phyloP scores from a whole-genome alignment of 177 flowering plant species.

The Vitis hybrid region DNA sequence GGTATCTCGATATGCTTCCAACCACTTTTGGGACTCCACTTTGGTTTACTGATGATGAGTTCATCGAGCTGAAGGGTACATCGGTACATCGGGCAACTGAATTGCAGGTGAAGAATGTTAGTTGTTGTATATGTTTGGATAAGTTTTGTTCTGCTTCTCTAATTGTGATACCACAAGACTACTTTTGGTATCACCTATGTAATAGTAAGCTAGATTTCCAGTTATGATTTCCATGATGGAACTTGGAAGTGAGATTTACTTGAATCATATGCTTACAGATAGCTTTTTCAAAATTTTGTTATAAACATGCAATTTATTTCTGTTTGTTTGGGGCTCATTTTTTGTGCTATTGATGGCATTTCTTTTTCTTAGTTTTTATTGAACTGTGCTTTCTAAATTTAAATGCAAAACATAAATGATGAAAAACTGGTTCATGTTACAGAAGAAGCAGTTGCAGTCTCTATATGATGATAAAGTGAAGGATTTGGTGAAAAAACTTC shows the following conservation, averaged over 20 bases:
- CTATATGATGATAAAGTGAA: conserved; percentile 75
- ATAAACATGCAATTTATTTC: background rate
- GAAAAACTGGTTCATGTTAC: conserved; percentile 36
- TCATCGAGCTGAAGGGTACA: conserved; percentile 84
- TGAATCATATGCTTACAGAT: no score
- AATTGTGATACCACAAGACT: background rate
- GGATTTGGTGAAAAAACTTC: conserved; percentile 63
- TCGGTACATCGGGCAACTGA: conserved; percentile 69
- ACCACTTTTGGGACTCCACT: conserved; percentile 78
- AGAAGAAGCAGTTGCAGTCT: conserved; percentile 71
- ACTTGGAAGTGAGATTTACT: background rate
- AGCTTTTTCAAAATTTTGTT: background rate
- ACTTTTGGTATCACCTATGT: background rate
- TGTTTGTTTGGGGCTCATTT: background rate
- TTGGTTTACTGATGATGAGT: conserved; percentile 92
- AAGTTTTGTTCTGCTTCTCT: background rate
- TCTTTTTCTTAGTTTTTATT: background rate
- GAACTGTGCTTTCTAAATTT: conserved; percentile 4
- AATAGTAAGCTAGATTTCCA: background rate
- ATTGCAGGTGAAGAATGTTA: conserved; percentile 61
- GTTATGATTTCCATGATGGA: background rate
- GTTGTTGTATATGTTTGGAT: no score
- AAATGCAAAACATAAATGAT: conserved; percentile 13
- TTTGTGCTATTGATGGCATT: conserved; percentile 1
- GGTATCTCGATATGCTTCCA: conserved; percentile 96